A percentile compares a stretch with the other conserved stretches of the same genome.
These are phyloP conservation scores for Termitomyces sp. DNA, from an alignment of 768 basidiomycete genomes.

Conservation along the genomic window DNA sequence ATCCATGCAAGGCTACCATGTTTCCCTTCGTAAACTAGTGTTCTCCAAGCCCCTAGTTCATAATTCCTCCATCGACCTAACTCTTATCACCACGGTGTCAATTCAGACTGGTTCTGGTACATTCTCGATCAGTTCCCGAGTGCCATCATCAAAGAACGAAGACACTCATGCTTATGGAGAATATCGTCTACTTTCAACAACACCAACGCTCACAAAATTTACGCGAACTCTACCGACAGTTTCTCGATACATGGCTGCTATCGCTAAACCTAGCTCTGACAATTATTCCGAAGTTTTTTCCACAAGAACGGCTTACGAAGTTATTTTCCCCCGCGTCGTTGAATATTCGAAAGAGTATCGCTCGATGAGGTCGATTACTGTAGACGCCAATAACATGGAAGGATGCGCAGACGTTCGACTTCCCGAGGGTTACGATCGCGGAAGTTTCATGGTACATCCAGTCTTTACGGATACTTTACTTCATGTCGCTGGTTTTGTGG, in stretches of 20 bases:
- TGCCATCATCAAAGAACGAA: constrained; percentile 19
- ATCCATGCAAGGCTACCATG: constrained; percentile 22
- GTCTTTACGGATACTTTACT: constrained; percentile 63
- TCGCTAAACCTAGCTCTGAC: constrained; percentile 22
- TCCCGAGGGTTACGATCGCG: constrained; percentile 23
- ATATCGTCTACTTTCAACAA: constrained; percentile 29
- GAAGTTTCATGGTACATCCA: constrained; percentile 40
- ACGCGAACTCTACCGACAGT: constrained; percentile 27
- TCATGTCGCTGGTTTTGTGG: constrained; percentile 66
- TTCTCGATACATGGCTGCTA: constrained; percentile 23
- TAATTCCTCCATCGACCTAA: constrained; percentile 21
- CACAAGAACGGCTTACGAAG: constrained; percentile 52
- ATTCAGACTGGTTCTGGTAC: constrained; percentile 29
- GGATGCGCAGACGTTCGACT: constrained; percentile 46
- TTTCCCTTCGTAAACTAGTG: constrained; percentile 35
- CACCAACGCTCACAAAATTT: constrained; percentile 31
- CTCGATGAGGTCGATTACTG: constrained; percentile 47
- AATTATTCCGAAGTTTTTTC: constrained; percentile 41
- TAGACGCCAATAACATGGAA: constrained; percentile 41
- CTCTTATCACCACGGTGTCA: constrained; percentile 33
- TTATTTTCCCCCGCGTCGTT: constrained; percentile 66
- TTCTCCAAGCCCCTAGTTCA: constrained; percentile 55
- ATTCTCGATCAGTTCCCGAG: constrained; percentile 43
- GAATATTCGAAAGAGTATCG: constrained; percentile 55
- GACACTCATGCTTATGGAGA: constrained; percentile 20